Conservation (phyloP, 345 rosid species). For the Laguncularia racemosa region DNA sequence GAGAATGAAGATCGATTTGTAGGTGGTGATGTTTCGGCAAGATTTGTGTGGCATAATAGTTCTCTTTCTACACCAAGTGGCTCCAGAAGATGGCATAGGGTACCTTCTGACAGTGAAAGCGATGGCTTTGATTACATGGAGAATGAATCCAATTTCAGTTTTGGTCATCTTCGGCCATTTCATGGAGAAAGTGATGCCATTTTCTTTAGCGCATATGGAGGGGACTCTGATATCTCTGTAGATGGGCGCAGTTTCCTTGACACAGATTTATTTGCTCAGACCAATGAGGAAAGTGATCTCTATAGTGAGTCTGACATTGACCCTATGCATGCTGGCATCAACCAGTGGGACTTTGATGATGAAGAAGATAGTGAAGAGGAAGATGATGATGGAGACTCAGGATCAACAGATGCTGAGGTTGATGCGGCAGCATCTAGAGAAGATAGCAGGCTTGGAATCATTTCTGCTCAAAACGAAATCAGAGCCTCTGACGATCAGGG, state of each 20-base stretch:
- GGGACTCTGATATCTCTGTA: constrained; percentile 76
- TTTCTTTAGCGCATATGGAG: constrained; percentile 62
- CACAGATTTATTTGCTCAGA: constrained; percentile 38
- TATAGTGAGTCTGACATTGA: constrained; percentile 83
- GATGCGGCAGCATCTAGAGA: constrained; percentile 23
- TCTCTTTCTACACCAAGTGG: constrained; percentile 46
- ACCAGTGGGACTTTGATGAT: constrained; percentile 69
- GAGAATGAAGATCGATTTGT: constrained; percentile 32
- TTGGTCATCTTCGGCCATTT: constrained; percentile 34
- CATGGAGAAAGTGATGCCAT: constrained; percentile 57
- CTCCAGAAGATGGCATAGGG: constrained; percentile 59
- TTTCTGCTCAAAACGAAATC: constrained; percentile 40
- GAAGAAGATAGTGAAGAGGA: constrained; percentile 53
- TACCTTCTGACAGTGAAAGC: constrained; percentile 68
- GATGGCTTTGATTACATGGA: constrained; percentile 65
- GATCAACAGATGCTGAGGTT: constrained; percentile 45
- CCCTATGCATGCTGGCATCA: constrained; percentile 81
- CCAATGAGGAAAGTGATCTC: constrained; percentile 39
- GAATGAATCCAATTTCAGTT: constrained; percentile 57
- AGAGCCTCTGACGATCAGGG: constrained; percentile 23
- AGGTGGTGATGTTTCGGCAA: constrained; percentile 31
- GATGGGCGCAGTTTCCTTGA: constrained; percentile 51
- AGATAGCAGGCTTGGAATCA: constrained; percentile 18
- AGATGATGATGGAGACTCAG: constrained; percentile 50
- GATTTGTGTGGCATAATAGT: constrained; percentile 30